Evolutionary conservation across 2,329 filamentous ascomycete genomes (phyloP).

Genomic region (Fusarium sp.): DNA sequence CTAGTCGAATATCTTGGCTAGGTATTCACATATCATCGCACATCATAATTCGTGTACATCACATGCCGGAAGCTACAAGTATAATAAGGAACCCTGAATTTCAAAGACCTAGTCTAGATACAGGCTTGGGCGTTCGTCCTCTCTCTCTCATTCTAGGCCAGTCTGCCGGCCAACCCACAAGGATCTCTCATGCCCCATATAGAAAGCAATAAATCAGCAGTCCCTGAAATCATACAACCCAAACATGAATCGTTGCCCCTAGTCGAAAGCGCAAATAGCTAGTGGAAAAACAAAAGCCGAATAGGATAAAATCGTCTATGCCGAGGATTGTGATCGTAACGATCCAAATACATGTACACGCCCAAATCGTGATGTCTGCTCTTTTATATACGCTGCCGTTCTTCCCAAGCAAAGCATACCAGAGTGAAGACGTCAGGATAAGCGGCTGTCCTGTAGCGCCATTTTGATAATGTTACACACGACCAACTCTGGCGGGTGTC

Average conservation of each 20-base stretch:
- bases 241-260: conserved; percentile 29
- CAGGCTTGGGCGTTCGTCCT: conserved; percentile 34
- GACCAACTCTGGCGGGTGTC: conserved; percentile 42
- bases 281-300: conserved; percentile 35
- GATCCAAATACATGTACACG: conserved; percentile 52
- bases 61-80: background rate
- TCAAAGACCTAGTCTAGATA: conserved; percentile 44
- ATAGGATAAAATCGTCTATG: conserved; percentile 45
- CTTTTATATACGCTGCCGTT: conserved; percentile 23
- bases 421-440: conserved; percentile 26
- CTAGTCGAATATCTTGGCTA: background rate
- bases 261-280: conserved; percentile 33
- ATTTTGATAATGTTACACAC: conserved; percentile 53
- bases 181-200: conserved; percentile 24
- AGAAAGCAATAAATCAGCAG: conserved; percentile 36
- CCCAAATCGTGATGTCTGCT: conserved; percentile 35
- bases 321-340: conserved; percentile 41
- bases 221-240: conserved; percentile 45
- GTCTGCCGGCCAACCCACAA: conserved; percentile 30
- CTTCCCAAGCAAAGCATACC: conserved; percentile 27
- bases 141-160: conserved; percentile 27
- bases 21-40: background rate
- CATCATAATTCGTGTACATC: background rate
- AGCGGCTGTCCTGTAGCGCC: conserved; percentile 42
- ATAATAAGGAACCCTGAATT: conserved; percentile 31